Evolutionary conservation across 2,329 filamentous ascomycete species (phyloP).

Genomic region (Pyricularia sp.): DNA sequence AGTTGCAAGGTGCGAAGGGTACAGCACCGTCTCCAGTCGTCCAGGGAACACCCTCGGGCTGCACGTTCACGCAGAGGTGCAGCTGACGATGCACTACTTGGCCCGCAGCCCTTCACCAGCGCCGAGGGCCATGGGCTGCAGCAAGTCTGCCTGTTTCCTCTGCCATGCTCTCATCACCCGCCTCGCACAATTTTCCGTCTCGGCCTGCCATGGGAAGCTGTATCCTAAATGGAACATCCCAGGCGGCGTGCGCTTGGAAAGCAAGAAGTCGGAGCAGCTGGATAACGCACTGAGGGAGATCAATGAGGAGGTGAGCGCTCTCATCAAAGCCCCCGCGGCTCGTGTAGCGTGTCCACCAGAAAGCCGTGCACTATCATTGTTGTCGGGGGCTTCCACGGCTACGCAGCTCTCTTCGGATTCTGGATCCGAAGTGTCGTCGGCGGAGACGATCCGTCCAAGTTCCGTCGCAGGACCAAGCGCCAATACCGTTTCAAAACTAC

Average conservation of each 20-base stretch:
- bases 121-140: slow-evolving; percentile 4
- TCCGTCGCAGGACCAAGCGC: no score
- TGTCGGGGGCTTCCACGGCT: background rate
- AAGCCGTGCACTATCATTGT: background rate
- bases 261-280: no score
- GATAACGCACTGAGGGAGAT: no score
- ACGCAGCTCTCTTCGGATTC: background rate
- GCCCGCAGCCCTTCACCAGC: background rate
- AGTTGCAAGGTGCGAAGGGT: background rate
- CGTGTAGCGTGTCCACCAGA: background rate
- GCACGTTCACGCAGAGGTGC: slow-evolving; percentile 4
- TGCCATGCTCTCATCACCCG: slow-evolving; percentile 2
- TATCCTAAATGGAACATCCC: slow-evolving; percentile 4
- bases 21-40: background rate
- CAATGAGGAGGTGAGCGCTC: no score
- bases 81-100: slow-evolving; percentile 3
- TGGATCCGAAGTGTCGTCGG: no score
- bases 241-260: background rate
- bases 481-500: no score
- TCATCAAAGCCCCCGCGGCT: no score
- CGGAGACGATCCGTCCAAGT: no score
- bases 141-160: slow-evolving; percentile 5
- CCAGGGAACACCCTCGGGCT: background rate
- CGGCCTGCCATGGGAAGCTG: background rate
- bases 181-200: background rate